Percentiles rank a stretch among this genome's conserved stretches.
phyloP scores from a whole-genome alignment of 2,329 filamentous ascomycete genomes.

The Dothidotthia symphoricarpi region DNA sequence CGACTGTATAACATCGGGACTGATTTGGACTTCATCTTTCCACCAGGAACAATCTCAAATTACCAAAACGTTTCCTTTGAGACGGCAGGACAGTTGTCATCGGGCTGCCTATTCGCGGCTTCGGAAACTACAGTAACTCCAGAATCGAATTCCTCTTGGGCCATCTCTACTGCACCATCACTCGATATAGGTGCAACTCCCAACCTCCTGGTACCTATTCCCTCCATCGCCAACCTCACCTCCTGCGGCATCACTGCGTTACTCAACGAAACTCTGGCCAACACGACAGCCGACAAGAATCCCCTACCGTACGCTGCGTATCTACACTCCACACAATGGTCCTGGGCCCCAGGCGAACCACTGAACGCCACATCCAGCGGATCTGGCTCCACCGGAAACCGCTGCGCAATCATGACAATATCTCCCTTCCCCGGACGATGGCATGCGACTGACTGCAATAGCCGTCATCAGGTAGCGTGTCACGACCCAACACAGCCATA shows the following conservation, averaged over 20 bases:
- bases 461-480: conserved; percentile 56
- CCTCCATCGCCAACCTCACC: conserved; percentile 45
- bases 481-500: conserved; percentile 56
- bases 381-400: conserved; percentile 32
- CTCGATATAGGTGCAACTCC: conserved; percentile 20
- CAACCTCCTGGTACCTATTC: conserved; percentile 24
- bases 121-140: conserved; percentile 43
- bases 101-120: conserved; percentile 56
- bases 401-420: conserved; percentile 57
- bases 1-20: conserved; percentile 52
- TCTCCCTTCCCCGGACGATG: conserved; percentile 54
- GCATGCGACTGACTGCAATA: conserved; percentile 57
- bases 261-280: conserved; percentile 57
- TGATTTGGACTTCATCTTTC: conserved; percentile 57
- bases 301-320: conserved; percentile 52
- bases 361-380: conserved; percentile 42
- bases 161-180: conserved; percentile 20
- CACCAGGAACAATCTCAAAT: conserved; percentile 43
- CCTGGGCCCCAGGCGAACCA: conserved; percentile 60
- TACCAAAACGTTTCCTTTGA: conserved; percentile 32
- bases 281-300: conserved; percentile 51
- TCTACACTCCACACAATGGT: conserved; percentile 56
- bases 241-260: conserved; percentile 61
- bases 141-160: conserved; percentile 52
- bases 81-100: conserved; percentile 45